A percentile compares a stretch with the other conserved stretches of the same genome.
Conservation (phyloP, 106 monocot species). For the Dendrobium chrysotoxum region DNA sequence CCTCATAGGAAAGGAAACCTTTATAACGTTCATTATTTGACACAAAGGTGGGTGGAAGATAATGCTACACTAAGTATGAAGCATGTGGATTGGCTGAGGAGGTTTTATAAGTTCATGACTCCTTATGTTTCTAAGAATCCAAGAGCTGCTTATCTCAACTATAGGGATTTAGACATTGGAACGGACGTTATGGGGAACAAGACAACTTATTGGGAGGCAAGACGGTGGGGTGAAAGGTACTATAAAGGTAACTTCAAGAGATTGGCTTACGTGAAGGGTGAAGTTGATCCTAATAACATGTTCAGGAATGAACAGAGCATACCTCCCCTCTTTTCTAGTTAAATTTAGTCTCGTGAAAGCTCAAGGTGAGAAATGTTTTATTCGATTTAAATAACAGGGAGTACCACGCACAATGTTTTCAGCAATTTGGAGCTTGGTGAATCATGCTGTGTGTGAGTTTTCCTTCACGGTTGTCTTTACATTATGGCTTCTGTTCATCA, state of each 20-base stretch:
- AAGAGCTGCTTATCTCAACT: slow-evolving; percentile 9
- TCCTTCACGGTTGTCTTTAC: no score
- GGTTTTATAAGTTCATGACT: slow-evolving; percentile 4
- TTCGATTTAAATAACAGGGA: no score
- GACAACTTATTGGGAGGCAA: slow-evolving; percentile 5
- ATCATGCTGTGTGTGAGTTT: no score
- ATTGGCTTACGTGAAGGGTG: slow-evolving; percentile 18
- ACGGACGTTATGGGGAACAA: slow-evolving; percentile 2
- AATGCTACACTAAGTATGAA: background rate
- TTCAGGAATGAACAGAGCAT: slow-evolving; percentile 30
- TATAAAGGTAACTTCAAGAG: slow-evolving; percentile 25
- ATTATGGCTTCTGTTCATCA: no score
- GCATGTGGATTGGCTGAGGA: slow-evolving; percentile 4
- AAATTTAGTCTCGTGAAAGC: no score
- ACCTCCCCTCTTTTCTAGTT: slow-evolving; percentile 9
- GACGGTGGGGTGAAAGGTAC: slow-evolving; percentile 29
- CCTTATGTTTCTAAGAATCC: slow-evolving; percentile 13
- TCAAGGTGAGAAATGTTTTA: no score
- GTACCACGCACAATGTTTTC: no score
- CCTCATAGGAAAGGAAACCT: slow-evolving; percentile 32
- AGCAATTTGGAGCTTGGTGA: no score
- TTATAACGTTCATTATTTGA: slow-evolving; percentile 20
- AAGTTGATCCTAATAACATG: slow-evolving; percentile 20
- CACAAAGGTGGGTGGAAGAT: slow-evolving; percentile 5
- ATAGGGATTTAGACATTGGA: slow-evolving; percentile 12